Base-by-base conservation (phyloP, 2,329 filamentous ascomycete species). In the Pyrenophora graminea region DNA sequence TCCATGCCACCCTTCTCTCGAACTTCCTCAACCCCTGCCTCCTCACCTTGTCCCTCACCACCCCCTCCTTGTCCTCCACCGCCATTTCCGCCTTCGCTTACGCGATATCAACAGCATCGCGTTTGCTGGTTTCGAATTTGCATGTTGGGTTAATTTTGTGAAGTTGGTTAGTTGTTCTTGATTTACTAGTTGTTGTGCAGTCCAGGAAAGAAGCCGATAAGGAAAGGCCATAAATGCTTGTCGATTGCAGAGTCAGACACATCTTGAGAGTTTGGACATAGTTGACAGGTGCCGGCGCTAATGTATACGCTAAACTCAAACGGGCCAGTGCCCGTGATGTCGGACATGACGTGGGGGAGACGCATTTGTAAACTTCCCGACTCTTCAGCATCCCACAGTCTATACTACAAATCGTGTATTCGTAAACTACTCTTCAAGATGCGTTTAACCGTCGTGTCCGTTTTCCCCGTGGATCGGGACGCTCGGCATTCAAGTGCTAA, bases 1-100 rank as follows among this genome's bases (percentile, higher is more conserved):
- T 77, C 43, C 80, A 68, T 2, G 80, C 81, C 1, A 83, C 80
- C 8, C 80, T 70, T 2, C 79, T 64, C 36, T 74, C 78, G 18
- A 72, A 56, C 63, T 82, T 83, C 56, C 69, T 59, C 55, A 79
- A 75, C 0, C 79, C 72, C 34, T 76, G 75, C 15, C 15, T 15
- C 15, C 15, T 15, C 15, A 15, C 15, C 15, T 15, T 15, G 15
- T 15, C 15, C 34, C 56, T 66, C 2, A 80, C 57, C 10, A 81
- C 66, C 3, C 51, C 46, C 0, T 68, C 58, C 9, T 74, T 56
- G 3, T 73, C 72, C 0, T 52, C 48, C 1, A 56, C 44, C 0
- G 80, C 21, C 4, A 83, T 51, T 6, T 74, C 73, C 1, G 57
- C 54, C 13, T 51, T 53, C 3, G 66, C 69, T 37, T 64, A 55